Evolutionary conservation across 177 flowering plant species (phyloP), one percentile per base, ranked within the genome.

Genomic region (Vitis hybrid): DNA sequence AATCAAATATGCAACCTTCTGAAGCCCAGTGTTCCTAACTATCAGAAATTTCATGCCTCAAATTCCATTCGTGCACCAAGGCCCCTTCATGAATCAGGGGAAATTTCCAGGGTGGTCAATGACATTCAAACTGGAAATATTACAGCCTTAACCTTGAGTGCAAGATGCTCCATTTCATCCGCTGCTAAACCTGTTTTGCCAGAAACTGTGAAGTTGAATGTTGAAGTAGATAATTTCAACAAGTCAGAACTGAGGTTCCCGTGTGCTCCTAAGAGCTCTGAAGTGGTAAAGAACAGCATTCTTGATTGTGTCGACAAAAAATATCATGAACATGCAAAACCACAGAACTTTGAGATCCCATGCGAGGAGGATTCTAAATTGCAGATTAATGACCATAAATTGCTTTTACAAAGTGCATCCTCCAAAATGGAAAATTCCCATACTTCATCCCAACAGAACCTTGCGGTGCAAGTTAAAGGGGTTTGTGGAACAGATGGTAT

Each of bases 1-100:
- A 69, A 57, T 52, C 74, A 72, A 63, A 59, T 78, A 1, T 18
- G 74, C 74, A 77, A 65, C 67, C 64, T 49, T 69, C 65, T 57
- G 2, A 69, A 68, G 57, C 48, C 74, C 69, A 65, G 56, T 62
- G 67, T 64, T 69, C 67, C 77, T 58, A 63, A 19, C 56, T 10
- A 60, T 18, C 66, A 54, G 21, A 74, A 56, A 48, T 10, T 26
- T 69, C 72, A 62, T 17, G n/a, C 48, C 1, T 62, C 49, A 62
- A 56, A 48, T 15, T 17, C 40, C 15, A 12, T 52, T 14, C 18
- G 10, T 62, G 72, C 65, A 48, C 23, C 60, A 13, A 77, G 60
- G 62, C 65, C 71, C 52, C 71, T 67, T 57, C 54, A 60, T 60
- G 67, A 11, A 52, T 75, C 79, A 18, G 60, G 17, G 30, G 79